Evolutionary conservation across 352 stramenopile genomes (phyloP), one percentile per base, ranked within the genome.

Genomic region (Phytophthora sp.): DNA sequence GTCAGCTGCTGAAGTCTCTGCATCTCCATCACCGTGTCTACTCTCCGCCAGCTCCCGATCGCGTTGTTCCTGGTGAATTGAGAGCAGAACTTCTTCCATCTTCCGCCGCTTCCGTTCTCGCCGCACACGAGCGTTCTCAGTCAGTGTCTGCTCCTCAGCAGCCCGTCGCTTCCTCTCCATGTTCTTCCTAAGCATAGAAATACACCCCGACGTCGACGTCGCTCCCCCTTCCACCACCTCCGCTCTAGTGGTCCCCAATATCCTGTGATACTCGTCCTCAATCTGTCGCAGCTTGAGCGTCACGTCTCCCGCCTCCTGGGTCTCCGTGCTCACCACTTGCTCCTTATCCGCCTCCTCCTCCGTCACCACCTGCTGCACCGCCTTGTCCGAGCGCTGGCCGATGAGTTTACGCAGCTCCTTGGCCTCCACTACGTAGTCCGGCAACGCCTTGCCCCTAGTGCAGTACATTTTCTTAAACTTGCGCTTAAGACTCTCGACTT

Each of bases 381-480:
- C n/a, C n/a, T 39, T 23, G n/a, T 53, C 30, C 29, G 9, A 18
- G 4, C 9, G 20, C 27, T 53, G 45, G 29, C 18, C 15, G 5
- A 53, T 53, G 13, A 18, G n/a, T 18, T 26, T 13, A 4, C 45
- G 45, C 16, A 39, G 20, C 21, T 53, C 45, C 45, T 53, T 53
- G 27, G 45, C 27, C 27, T 53, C 45, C 18, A 12, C 7, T 8
- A 53, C 9, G 45, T 53, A 53, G 27, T 39, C 45, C 18, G 45
- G 45, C n/a, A 53, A n/a, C n/a, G 24, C 12, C 18, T 39, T 39
- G n/a, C 45, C 45, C 30, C 27, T 53, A 7, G 59, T 71, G 54
- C 79, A 90, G 62, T 86, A 90, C 81, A 88, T 86, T 36, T 86
- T 88, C 73, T 86, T 88, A 58, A 88, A 88, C 60, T 90, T 90